Evolutionary conservation across 192 early-diverging fungal genomes (phyloP), one percentile per base, ranked within the genome.

Genomic region (Kappamyces sp.): DNA sequence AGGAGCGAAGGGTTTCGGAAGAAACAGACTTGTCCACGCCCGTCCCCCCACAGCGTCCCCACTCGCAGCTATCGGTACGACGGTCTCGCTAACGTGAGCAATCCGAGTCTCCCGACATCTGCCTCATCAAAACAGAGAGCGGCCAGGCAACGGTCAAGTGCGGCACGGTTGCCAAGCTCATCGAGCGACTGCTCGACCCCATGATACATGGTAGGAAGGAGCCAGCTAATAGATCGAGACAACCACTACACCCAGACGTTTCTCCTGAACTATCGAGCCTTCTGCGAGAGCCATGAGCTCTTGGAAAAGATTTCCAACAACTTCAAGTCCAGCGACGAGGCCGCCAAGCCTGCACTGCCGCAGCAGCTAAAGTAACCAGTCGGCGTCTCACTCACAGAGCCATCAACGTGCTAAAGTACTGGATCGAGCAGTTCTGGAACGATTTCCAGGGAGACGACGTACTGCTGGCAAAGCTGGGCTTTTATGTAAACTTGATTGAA

Each of bases 371-470:
- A 67, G 74, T 71, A 40, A n/a, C 43, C 60, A 31, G 1, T 23
- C 34, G 12, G 12, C 3, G 37, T 46, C 39, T 66, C n/a, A 50
- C 49, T 49, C 40, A 62, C 42, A 80, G 75, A 62, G 68, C 73
- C 46, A 57, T 80, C 1, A 80, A 83, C 57, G 49, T 71, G 31
- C 47, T 83, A 2, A 83, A 74, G 47, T 72, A 68, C 35, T 83
- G 80, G 80, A 51, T 80, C 10, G 77, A 80, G 50, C 63, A 77
- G 32, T 76, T 75, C 64, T 83, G 77, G 77, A 48, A 47, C 32
- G 80, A 83, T 59, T 83, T 83, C 43, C 70, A 70, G 50, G 72
- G 68, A 4, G 61, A 75, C 54, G 55, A 62, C 40, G 51, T 48
- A 5, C 47, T 81, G 32, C 63, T 71, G 51, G 55, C 64, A 5